A percentile compares a stretch with the other conserved stretches of the same genome.
These are phyloP conservation scores for Cinnamomum chago DNA, from an alignment of 164 flowering plant species.

Conservation along the genomic window DNA sequence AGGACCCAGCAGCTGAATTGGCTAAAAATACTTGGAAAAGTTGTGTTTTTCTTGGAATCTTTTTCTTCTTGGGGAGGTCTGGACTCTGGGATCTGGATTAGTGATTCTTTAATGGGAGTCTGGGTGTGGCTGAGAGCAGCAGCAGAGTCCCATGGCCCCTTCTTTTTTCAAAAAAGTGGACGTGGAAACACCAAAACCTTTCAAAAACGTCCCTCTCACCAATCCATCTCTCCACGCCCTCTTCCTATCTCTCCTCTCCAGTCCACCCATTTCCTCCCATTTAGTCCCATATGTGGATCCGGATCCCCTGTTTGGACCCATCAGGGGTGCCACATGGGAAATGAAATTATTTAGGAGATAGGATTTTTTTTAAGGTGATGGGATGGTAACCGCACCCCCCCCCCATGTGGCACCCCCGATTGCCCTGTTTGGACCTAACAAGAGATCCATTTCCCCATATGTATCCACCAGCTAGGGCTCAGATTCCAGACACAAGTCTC, in stretches of 20 bases:
- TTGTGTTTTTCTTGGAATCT: no score
- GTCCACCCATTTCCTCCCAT: neutral
- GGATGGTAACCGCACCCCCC: no score
- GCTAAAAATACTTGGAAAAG: no score
- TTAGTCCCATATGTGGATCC: neutral
- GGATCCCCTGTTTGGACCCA: no score
- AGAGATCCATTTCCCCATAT: no score
- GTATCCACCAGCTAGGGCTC: neutral
- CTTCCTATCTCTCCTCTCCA: neutral
- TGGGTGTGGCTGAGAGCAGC: neutral
- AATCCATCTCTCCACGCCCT: neutral
- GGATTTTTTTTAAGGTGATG: no score
- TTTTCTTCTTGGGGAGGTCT: neutral
- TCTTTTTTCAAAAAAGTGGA: neutral
- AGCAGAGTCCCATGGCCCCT: neutral
- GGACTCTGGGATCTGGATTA: neutral
- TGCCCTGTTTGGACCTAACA: no score
- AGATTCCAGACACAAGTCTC: no score
- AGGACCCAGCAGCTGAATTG: no score
- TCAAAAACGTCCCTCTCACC: neutral
- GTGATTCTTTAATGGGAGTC: neutral
- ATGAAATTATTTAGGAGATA: no score
- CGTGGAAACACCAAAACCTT: constrained; percentile 8
- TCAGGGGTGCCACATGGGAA: no score
- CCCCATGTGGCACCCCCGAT: no score